Evolutionary conservation across 805 yeast species (phyloP), one percentile per base, ranked within the genome.

Genomic region (Yarrowia yakushimensis): DNA sequence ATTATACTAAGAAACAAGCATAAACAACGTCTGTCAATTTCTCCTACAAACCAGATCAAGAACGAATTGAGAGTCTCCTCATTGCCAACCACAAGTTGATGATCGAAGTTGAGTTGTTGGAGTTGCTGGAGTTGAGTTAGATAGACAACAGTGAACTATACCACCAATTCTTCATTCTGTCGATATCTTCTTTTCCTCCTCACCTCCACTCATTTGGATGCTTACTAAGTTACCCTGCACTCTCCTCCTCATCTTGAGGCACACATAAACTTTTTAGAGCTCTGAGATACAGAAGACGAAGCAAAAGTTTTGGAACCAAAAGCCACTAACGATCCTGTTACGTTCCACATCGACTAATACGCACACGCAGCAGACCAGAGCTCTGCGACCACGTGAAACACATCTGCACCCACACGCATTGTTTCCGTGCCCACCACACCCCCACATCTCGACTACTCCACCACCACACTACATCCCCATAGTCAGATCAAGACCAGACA

Each of bases 221-320:
- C 45, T 41, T 23, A 41, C 45, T 41, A 41, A 41, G 45, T 41
- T 41, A 41, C 45, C 45, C 45, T 41, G 45, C 45, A 23, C 45
- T 28, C n/a, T n/a, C n/a, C n/a, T n/a, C 45, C 45, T 41, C 45
- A 41, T 41, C 45, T 23, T 15, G 45, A 36, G 23, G 20, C 30
- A 3, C 28, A 41, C 13, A 41, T 41, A 41, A 41, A 41, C 45
- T 41, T 41, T 41, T 41, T 41, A 23, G 45, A 23, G 27, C 28
- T 13, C 17, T 23, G 30, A 41, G 45, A 41, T 41, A 41, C 45
- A 41, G 45, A 41, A 41, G 45, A 41, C 11, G 27, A 39, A 23
- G 27, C 45, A 23, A 41, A 30, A 41, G 45, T 41, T 41, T 41
- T 41, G 30, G 45, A 41, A 22, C 18, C 45, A 23, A 23, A n/a